A percentile compares a stretch with the other conserved stretches of the same genome.
These are phyloP conservation scores for Cladosporium sp. DNA, from an alignment of 2,329 filamentous ascomycete species.

Conservation along the genomic window DNA sequence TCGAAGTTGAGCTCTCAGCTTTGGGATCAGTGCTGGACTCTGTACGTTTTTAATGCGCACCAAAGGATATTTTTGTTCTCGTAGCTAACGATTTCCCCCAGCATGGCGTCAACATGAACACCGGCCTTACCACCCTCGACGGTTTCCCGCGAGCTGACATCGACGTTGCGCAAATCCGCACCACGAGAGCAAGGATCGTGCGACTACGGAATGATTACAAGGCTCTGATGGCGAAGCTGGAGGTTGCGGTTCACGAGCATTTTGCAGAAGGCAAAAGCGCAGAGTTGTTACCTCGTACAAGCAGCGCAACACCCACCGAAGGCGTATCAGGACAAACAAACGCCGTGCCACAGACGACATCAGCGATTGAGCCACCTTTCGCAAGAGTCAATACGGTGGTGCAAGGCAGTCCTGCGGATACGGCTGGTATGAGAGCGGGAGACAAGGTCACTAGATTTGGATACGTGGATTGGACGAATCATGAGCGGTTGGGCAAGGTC, in stretches of 20 bases:
- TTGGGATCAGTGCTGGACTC: slow-evolving; percentile 84
- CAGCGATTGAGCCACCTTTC: slow-evolving; percentile 61
- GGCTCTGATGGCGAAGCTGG: slow-evolving; percentile 75
- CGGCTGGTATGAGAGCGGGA: slow-evolving; percentile 73
- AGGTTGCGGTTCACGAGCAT: slow-evolving; percentile 81
- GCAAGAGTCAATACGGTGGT: slow-evolving; percentile 86
- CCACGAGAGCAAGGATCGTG: slow-evolving; percentile 87
- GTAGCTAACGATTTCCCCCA: slow-evolving; percentile 37
- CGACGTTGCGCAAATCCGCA: slow-evolving; percentile 92
- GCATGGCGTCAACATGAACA: slow-evolving; percentile 93
- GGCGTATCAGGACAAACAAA: slow-evolving; percentile 21
- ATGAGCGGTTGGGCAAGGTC: slow-evolving; percentile 80
- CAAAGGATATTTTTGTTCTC: neutral
- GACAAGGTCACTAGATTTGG: slow-evolving; percentile 85
- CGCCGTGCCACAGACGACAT: neutral
- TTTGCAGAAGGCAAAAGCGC: slow-evolving; percentile 55
- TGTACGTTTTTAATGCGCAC: slow-evolving; percentile 46
- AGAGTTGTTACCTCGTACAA: neutral
- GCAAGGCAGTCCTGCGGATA: slow-evolving; percentile 71
- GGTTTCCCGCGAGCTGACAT: slow-evolving; percentile 91
- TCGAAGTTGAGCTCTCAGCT: slow-evolving; percentile 83
- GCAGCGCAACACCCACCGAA: neutral
- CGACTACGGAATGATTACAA: slow-evolving; percentile 91
- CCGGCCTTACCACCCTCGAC: slow-evolving; percentile 77
- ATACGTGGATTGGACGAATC: slow-evolving; percentile 74